Evolutionary conservation across 1,284 basidiomycete genomes (phyloP), one percentile per base, ranked within the genome.

Genomic region (Apiotrichum gamsii): DNA sequence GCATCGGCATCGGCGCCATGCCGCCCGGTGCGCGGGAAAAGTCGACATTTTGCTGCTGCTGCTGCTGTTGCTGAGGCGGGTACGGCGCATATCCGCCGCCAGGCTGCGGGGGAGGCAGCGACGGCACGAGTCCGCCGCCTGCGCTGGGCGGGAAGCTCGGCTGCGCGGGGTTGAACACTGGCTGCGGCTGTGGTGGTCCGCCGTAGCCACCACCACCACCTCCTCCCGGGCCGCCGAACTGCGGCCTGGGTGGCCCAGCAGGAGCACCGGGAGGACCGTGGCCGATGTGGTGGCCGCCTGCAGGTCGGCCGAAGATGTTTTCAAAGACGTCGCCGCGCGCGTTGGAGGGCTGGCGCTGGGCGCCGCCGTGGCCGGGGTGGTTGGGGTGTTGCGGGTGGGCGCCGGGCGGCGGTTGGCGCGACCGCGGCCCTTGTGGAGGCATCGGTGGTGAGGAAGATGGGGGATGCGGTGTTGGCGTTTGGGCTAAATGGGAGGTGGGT

Each of bases 231-330:
- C n/a, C n/a, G n/a, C n/a, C n/a, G n/a, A n/a, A n/a, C n/a, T n/a
- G n/a, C n/a, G n/a, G n/a, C n/a, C n/a, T n/a, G n/a, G n/a, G n/a
- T 35, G 36, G 37, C 21, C 18, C 16, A 14, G 23, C 21, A 18
- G n/a, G 34, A 18, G 39, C 8, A 42, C 35, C 39, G 3, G 43
- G 43, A 11, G 45, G 43, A 15, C 49, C 43, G 9, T 28, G 49
- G 23, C 59, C 59, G 29, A 67, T 48, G 43, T 73, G 72, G 59
- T 73, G 72, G 0, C 58, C 65, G 6, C 60, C 68, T 5, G 70
- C 63, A 19, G 70, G 66, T 23, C 70, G 45, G 15, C 72, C 72
- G 51, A 73, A 73, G 57, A 73, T 73, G 53, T 65, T 70, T 43
- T 72, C 70, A 49, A 73, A 73, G 8, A 62, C 70, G 38, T 71